Percentiles rank a stretch among this genome's conserved stretches.
phyloP scores from a whole-genome alignment of 805 yeast genomes.

The Kuraishia hungarica region DNA sequence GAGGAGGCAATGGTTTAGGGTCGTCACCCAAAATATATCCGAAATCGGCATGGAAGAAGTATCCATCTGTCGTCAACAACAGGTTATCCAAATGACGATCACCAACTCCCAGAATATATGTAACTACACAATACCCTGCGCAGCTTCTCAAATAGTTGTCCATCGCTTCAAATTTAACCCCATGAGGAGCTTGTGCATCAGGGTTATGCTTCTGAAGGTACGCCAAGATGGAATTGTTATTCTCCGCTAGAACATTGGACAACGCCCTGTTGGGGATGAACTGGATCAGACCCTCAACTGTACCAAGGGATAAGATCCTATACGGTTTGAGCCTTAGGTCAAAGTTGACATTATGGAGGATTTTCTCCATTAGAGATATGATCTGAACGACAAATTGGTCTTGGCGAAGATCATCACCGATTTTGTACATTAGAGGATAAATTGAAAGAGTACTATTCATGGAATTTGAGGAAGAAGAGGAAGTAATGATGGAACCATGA shows the following conservation, averaged over 20 bases:
- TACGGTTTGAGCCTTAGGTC: slow-evolving; percentile 86
- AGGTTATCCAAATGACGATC: slow-evolving; percentile 93
- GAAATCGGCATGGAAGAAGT: slow-evolving; percentile 95
- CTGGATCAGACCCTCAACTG: slow-evolving; percentile 87
- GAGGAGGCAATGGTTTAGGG: slow-evolving; percentile 97
- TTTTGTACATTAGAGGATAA: slow-evolving; percentile 85
- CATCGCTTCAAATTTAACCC: slow-evolving; percentile 62
- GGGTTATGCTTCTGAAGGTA: slow-evolving; percentile 63
- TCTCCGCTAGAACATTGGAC: slow-evolving; percentile 64
- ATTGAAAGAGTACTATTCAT: not conserved
- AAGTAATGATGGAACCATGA: not conserved
- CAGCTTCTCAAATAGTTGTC: slow-evolving; percentile 92
- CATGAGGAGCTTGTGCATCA: slow-evolving; percentile 33
- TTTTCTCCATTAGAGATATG: slow-evolving; percentile 81
- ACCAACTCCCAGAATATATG: slow-evolving; percentile 92
- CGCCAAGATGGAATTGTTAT: slow-evolving; percentile 65
- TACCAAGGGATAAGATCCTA: slow-evolving; percentile 81
- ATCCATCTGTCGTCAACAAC: slow-evolving; percentile 67
- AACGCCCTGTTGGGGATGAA: slow-evolving; percentile 91
- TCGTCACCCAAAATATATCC: slow-evolving; percentile 96
- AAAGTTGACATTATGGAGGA: slow-evolving; percentile 80
- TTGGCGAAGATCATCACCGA: slow-evolving; percentile 93
- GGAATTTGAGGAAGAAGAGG: not conserved
- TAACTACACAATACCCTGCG: slow-evolving; percentile 96
- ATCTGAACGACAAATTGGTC: slow-evolving; percentile 97